A percentile compares a stretch with the other conserved stretches of the same genome.
These are phyloP conservation scores for Phaeoacremonium minimum DNA, from an alignment of 2,329 filamentous ascomycete genomes.

Conservation along the genomic window DNA sequence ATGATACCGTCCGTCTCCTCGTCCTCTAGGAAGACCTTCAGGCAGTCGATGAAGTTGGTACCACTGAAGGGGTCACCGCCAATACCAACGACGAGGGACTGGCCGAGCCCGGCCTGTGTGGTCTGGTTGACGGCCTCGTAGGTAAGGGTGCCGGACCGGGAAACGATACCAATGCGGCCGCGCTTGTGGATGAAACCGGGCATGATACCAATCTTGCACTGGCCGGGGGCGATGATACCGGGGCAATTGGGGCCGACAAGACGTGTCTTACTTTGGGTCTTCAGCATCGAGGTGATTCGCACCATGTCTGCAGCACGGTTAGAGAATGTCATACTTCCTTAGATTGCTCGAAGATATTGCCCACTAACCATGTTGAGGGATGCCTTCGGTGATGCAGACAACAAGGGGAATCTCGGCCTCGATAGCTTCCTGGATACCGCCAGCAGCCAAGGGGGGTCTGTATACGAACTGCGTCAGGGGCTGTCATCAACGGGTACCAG, in stretches of 20 bases:
- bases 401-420: conserved; percentile 88
- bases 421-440: conserved; percentile 95
- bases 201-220: conserved; percentile 99
- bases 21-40: conserved; percentile 94
- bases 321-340: conserved; percentile 6
- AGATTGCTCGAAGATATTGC: conserved; percentile 4
- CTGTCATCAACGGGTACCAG: conserved; percentile 35
- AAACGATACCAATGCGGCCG: conserved; percentile 97
- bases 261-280: conserved; percentile 95
- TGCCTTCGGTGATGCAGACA: conserved; percentile 97
- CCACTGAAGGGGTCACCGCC: conserved; percentile 98
- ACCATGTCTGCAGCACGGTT: conserved; percentile 74
- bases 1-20: conserved; percentile 98
- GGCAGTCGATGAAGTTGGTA: conserved; percentile 99
- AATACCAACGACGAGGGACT: conserved; percentile 97
- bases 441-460: conserved; percentile 85
- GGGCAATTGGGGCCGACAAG: conserved; percentile 98
- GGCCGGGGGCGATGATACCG: conserved; percentile 88
- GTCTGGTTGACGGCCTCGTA: conserved; percentile 99
- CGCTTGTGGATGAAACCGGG: conserved; percentile 99
- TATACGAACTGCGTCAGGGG: conserved; percentile 6
- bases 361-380: conserved; percentile 84
- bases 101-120: conserved; percentile 91
- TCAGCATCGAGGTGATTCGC: conserved; percentile 95
- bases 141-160: conserved; percentile 93